phyloP scores from a whole-genome alignment of 805 yeast species.

The Komagataella kurtzmanii region DNA sequence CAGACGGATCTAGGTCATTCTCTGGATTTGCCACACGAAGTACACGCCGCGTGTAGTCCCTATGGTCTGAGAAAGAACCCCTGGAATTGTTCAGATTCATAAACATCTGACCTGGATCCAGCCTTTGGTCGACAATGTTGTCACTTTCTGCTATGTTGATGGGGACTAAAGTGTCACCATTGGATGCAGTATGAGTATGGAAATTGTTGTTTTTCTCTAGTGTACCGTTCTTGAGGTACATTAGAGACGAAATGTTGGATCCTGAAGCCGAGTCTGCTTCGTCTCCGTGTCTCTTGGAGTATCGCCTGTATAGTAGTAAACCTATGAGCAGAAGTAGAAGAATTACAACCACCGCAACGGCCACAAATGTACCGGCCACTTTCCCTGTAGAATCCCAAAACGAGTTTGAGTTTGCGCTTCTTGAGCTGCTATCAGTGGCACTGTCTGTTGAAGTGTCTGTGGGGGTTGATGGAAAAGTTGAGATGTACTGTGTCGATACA shows the following conservation, averaged over 20 bases:
- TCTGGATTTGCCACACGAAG: slow-evolving; percentile 36
- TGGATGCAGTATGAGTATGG: not conserved
- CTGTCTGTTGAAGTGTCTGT: slow-evolving; percentile 5
- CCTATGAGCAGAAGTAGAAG: slow-evolving; percentile 28
- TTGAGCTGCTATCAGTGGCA: not conserved
- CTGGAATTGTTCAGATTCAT: slow-evolving; percentile 30
- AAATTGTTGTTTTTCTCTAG: not conserved
- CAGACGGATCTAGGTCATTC: not conserved
- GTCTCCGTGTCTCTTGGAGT: not conserved
- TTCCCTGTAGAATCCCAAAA: slow-evolving; percentile 63
- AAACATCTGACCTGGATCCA: slow-evolving; percentile 43
- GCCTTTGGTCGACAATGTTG: slow-evolving; percentile 36
- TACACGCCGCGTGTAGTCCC: slow-evolving; percentile 44
- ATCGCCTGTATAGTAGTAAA: slow-evolving; percentile 15
- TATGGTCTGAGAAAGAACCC: slow-evolving; percentile 37
- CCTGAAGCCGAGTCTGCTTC: not conserved
- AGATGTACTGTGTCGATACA: not conserved
- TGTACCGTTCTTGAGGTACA: not conserved
- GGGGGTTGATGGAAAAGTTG: slow-evolving; percentile 8
- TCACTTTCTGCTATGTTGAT: slow-evolving; percentile 6
- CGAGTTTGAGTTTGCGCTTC: slow-evolving; percentile 12
- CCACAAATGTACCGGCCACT: slow-evolving; percentile 78
- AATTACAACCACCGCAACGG: slow-evolving; percentile 52
- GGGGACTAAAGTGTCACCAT: slow-evolving; percentile 9
- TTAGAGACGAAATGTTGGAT: not conserved